Base-by-base conservation (phyloP, 257 asterid species). In the Solanum appendiculatum region DNA sequence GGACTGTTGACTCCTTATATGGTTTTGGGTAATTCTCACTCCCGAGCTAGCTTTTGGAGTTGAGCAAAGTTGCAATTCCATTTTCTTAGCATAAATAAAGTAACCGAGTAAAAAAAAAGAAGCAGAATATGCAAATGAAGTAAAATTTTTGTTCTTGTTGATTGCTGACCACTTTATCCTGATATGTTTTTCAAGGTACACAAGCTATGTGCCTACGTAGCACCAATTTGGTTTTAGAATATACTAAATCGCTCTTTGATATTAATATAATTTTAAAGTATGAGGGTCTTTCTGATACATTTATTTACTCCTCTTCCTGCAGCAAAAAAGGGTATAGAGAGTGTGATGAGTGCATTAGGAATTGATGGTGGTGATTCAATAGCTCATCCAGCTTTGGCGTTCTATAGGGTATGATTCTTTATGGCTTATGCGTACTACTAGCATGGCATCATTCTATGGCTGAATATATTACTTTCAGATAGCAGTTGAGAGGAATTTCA, bases 291-390 rank as follows among this genome's bases (percentile, higher is more conserved):
- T 31, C 40, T 29, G 33, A 13, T 34, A 29, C 29, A 85, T 69
- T 74, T 42, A 2, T 74, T 69, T 31, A 5, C 58, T 54, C 87
- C 54, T 81, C 72, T 82, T 84, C 48, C 88, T 92, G 91, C 91
- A 93, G 98, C 98, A n/a, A 27, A 69, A 48, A 31, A 87, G 25
- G 97, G 94, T 86, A 91, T 95, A 86, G 44, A 84, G 0, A 3
- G 82, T 75, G 85, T 94, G 73, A 86, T 92, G 34, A 37, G 70
- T 90, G 91, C 92, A 66, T 86, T 94, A 86, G 92, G 87, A 33
- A 91, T 94, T 37, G 94, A 92, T 66, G 98, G 98, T 63, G 96
- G 97, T 86, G 93, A 88, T 63, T 92, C 93, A 36, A 90, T 93
- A 87, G 84, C 91, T 91, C 31, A 83, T 15, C 91, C 92, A 80